Conservation (phyloP, 441 rosid species). For the Cnidoscolus chayamansa region DNA sequence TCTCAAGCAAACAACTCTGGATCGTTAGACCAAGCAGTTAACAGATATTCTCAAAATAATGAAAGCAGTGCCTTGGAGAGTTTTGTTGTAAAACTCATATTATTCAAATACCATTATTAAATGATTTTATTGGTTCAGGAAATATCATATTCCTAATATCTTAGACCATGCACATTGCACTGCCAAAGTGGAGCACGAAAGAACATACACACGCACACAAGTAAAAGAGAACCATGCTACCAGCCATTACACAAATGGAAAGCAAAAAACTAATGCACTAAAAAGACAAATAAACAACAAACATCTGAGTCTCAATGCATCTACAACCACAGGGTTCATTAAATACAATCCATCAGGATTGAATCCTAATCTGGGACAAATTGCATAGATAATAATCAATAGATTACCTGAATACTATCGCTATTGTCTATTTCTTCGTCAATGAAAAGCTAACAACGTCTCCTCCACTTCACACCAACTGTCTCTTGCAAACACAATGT, state of each 20-base stretch:
- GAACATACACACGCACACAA: too few relatives aligned
- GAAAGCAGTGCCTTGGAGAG: too few relatives aligned
- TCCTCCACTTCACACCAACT: slow-evolving; percentile 80
- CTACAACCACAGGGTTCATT: slow-evolving; percentile 16
- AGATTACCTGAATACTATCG: slow-evolving; percentile 59
- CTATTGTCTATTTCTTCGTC: slow-evolving; percentile 60
- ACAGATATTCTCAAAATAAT: too few relatives aligned
- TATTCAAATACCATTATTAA: too few relatives aligned
- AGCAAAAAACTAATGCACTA: neutral
- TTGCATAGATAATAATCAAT: slow-evolving; percentile 36
- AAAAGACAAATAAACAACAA: neutral
- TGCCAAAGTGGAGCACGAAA: too few relatives aligned
- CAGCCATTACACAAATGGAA: neutral
- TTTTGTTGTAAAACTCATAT: too few relatives aligned
- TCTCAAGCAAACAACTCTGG: too few relatives aligned
- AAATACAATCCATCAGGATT: slow-evolving; percentile 15
- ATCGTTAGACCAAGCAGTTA: too few relatives aligned
- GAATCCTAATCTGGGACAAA: slow-evolving; percentile 25
- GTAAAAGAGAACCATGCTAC: too few relatives aligned
- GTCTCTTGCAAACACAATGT: slow-evolving; percentile 89
- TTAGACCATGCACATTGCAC: too few relatives aligned
- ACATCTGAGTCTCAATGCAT: neutral
- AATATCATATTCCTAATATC: too few relatives aligned
- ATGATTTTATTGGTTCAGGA: too few relatives aligned
- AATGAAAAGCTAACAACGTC: slow-evolving; percentile 62